Conservation (phyloP, 345 rosid species). For the Brassica napus region Da-Ae NC_063446.1:23958001-23958500, state of each 20-base stretch:
- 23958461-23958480: constrained; percentile 63
- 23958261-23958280: constrained; percentile 9
- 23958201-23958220: constrained; percentile 17
- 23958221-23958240: constrained; percentile 4
- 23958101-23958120: constrained; percentile 10
- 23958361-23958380: constrained; percentile 51
- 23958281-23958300: constrained; percentile 15
- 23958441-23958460: constrained; percentile 89
- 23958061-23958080: constrained; percentile 35
- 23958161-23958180: constrained; percentile 36
- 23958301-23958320: constrained; percentile 69
- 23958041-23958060: constrained; percentile 9
- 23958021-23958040: not conserved
- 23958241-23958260: constrained; percentile 26
- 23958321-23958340: constrained; percentile 70
- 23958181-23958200: constrained; percentile 14
- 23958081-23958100: constrained; percentile 31
- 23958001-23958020: not conserved
- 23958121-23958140: not conserved
- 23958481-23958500: constrained; percentile 52
- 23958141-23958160: not conserved
- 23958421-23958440: constrained; percentile 84
- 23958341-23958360: constrained; percentile 72
- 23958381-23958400: constrained; percentile 82
- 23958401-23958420: constrained; percentile 70